These are phyloP conservation scores for Excoecaria cochinchinensis DNA, from an alignment of 345 rosid genomes.

Conservation along the genomic window DNA sequence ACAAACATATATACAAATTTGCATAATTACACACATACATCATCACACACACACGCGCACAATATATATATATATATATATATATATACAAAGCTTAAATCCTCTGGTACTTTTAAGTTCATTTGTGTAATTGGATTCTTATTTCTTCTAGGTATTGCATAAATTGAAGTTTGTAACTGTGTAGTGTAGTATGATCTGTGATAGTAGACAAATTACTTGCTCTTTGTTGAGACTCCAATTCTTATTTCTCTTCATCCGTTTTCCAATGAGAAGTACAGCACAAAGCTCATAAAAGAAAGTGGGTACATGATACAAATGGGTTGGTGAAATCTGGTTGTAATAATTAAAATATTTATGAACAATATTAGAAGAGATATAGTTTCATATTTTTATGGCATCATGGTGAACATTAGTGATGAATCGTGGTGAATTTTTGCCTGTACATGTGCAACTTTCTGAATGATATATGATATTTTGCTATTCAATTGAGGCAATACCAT, in stretches of 20 bases:
- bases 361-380: not conserved
- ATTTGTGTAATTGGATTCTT: not conserved
- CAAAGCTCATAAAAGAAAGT: not conserved
- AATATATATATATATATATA: no score
- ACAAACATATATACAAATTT: no score
- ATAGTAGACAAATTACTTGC: not conserved
- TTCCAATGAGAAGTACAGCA: not conserved
- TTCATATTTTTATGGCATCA: not conserved
- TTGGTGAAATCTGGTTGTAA: not conserved
- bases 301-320: not conserved
- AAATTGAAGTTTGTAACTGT: not conserved
- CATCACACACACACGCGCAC: no score
- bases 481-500: slow-evolving; percentile 7
- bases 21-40: no score
- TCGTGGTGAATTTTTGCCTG: slow-evolving; percentile 7
- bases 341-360: not conserved
- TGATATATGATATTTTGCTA: not conserved
- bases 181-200: not conserved
- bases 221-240: not conserved
- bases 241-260: not conserved
- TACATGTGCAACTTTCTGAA: not conserved
- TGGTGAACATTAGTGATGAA: not conserved
- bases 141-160: not conserved
- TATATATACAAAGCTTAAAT: no score
- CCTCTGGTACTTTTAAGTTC: not conserved